Evolutionary conservation across 1,284 basidiomycete species (phyloP), one percentile per base, ranked within the genome.

Genomic region (Heterobasidion parviporum): DNA sequence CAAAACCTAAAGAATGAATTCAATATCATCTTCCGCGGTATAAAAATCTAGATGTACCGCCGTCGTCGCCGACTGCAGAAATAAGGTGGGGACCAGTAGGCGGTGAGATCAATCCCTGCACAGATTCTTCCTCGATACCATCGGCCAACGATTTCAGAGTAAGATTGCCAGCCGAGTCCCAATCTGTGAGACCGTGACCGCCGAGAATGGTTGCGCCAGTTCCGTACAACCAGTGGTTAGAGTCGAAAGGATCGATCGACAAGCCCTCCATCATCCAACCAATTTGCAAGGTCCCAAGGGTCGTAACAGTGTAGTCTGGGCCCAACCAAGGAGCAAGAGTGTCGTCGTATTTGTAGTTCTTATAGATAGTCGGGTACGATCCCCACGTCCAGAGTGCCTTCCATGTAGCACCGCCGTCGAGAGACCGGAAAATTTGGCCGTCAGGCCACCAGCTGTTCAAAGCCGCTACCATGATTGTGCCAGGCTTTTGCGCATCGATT

Each of bases 161-260:
- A 36, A 87, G 74, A 59, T 83, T 85, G 63, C 77, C 81, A 2
- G 62, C 64, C 0, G 75, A 73, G 61, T 85, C 83, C 83, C 82
- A 85, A 67, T 81, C 67, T 14, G 68, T 61, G 45, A 76, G 63
- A 61, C 85, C 80, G 54, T 74, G 77, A 8, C 82, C 79, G 8
- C 83, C 83, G 48, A 80, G 79, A 44, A 84, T 74, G 3, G 70
- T 83, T n/a, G 71, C 74, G 38, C 82, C 82, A 20, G 82, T 85
- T 26, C 83, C 82, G 63, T 85, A 85, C 15, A 85, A 67, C 81
- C 81, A 83, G 64, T 85, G 82, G 63, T 85, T 77, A 1, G 79
- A 82, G 64, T 85, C 78, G 62, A 83, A 81, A 1, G 82, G 83
- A 65, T 85, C 76, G 55, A 84, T 84, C 12, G 68, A 72, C 48